phyloP scores from a whole-genome alignment of 352 stramenopile species.

The Globisporangium nodosum region DNA sequence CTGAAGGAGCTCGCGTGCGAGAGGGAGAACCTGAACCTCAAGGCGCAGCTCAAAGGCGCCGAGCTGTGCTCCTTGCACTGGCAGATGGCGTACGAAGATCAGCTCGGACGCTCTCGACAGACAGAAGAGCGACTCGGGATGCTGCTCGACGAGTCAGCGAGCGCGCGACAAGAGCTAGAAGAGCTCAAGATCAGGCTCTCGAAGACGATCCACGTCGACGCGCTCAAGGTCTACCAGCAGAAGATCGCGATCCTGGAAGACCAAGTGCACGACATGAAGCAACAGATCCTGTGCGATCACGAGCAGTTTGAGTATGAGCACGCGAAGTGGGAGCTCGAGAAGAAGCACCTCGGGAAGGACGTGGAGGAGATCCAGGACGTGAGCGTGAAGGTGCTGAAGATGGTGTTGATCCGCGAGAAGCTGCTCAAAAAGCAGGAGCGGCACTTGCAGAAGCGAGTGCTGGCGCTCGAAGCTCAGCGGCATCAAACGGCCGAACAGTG shows the following conservation, averaged over 20 bases:
- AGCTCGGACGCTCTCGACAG: conserved; percentile 19
- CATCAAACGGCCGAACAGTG: conserved; percentile 10
- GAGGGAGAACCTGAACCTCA: conserved; percentile 22
- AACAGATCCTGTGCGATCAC: conserved; percentile 58
- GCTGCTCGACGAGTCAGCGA: conserved; percentile 32
- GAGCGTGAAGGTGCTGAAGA: conserved; percentile 63
- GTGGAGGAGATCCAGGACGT: conserved; percentile 54
- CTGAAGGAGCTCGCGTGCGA: conserved; percentile 2
- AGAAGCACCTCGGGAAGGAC: conserved; percentile 36
- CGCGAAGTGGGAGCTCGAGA: conserved; percentile 48
- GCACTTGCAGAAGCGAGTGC: conserved; percentile 10
- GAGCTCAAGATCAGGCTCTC: not conserved
- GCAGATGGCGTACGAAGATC: conserved; percentile 28
- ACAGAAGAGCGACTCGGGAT: conserved; percentile 31
- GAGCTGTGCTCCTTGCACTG: conserved; percentile 35
- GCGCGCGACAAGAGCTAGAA: not conserved
- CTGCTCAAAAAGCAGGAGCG: conserved; percentile 51
- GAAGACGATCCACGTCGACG: conserved; percentile 10
- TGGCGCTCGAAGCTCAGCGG: conserved; percentile 19
- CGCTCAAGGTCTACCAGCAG: conserved; percentile 28
- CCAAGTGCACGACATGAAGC: conserved; percentile 38
- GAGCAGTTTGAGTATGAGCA: conserved; percentile 63
- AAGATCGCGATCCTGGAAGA: conserved; percentile 43
- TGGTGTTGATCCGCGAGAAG: conserved; percentile 61
- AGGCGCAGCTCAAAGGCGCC: conserved; percentile 27